phyloP scores from a whole-genome alignment of 2,329 filamentous ascomycete species.

The Metarhizium robertsii region DNA sequence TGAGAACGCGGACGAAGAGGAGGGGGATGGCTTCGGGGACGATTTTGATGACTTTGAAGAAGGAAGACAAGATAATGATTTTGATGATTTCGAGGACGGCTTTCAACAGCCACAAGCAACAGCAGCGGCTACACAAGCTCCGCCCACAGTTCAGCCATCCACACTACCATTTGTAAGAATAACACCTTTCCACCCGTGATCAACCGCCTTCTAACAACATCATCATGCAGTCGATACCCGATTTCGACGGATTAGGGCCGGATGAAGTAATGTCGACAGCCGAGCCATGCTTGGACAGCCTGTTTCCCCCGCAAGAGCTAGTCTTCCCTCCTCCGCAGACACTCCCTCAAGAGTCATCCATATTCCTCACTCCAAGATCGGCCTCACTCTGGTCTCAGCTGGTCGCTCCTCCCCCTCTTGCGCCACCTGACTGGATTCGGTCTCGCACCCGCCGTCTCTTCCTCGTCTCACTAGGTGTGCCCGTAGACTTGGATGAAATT shows the following conservation, averaged over 20 bases:
- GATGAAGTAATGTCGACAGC: conserved; percentile 52
- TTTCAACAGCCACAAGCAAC: conserved; percentile 46
- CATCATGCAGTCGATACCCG: conserved; percentile 49
- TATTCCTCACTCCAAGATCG: conserved; percentile 78
- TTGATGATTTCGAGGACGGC: conserved; percentile 64
- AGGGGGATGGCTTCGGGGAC: conserved; percentile 42
- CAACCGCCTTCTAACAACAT: conserved; percentile 11
- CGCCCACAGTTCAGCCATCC: conserved; percentile 26
- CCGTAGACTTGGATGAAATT: conserved; percentile 94
- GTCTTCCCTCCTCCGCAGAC: conserved; percentile 41
- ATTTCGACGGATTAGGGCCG: conserved; percentile 52
- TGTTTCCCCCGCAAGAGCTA: conserved; percentile 53
- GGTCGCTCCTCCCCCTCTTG: conserved; percentile 84
- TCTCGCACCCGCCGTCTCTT: conserved; percentile 92
- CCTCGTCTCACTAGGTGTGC: conserved; percentile 89
- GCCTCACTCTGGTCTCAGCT: conserved; percentile 94
- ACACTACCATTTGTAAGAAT: conserved; percentile 36
- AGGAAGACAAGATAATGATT: conserved; percentile 44
- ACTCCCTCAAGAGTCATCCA: conserved; percentile 45
- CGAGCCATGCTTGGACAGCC: conserved; percentile 55
- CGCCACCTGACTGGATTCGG: conserved; percentile 96
- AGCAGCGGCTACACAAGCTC: conserved; percentile 17
- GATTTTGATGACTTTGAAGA: conserved; percentile 57
- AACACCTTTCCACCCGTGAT: background rate
- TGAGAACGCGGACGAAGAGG: background rate